These are phyloP conservation scores for Chenopodium berlandieri DNA, from an alignment of 148 eudicot genomes.

Conservation along the genomic window DNA sequence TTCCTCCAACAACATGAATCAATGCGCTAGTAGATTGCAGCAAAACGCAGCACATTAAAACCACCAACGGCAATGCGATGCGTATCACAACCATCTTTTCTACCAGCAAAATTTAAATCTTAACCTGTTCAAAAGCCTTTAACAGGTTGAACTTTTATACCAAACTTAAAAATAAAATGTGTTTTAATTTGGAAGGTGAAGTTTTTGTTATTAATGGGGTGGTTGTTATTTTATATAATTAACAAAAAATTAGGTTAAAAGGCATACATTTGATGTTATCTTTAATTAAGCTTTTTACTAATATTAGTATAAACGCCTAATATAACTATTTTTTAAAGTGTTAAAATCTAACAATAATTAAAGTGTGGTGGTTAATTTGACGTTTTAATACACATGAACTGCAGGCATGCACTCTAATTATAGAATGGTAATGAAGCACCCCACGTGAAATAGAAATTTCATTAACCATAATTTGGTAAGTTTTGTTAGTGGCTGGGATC, in stretches of 20 bases:
- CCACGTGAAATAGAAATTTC: not conserved
- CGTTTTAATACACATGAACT: not conserved
- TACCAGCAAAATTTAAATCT: not conserved
- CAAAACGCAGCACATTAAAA: slow-evolving; percentile 29
- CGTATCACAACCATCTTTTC: slow-evolving; percentile 30
- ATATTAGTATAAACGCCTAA: not conserved
- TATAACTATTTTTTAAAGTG: not conserved
- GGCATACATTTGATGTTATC: not conserved
- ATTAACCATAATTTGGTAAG: no score
- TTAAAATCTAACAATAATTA: not conserved
- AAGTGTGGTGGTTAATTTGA: not conserved
- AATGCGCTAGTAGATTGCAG: slow-evolving; percentile 34
- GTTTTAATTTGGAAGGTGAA: not conserved
- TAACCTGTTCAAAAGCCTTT: slow-evolving; percentile 14
- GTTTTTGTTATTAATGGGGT: not conserved
- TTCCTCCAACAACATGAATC: slow-evolving; percentile 56
- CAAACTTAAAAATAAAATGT: not conserved
- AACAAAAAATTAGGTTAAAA: not conserved
- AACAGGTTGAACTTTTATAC: slow-evolving; percentile 10
- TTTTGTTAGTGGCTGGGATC: no score
- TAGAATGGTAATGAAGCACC: slow-evolving; percentile 4
- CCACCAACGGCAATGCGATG: slow-evolving; percentile 28
- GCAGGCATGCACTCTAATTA: not conserved
- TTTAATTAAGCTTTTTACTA: not conserved
- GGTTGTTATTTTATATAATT: not conserved